Base-by-base conservation (phyloP, 1,284 basidiomycete species). In the Ganoderma leucocontextum region DNA sequence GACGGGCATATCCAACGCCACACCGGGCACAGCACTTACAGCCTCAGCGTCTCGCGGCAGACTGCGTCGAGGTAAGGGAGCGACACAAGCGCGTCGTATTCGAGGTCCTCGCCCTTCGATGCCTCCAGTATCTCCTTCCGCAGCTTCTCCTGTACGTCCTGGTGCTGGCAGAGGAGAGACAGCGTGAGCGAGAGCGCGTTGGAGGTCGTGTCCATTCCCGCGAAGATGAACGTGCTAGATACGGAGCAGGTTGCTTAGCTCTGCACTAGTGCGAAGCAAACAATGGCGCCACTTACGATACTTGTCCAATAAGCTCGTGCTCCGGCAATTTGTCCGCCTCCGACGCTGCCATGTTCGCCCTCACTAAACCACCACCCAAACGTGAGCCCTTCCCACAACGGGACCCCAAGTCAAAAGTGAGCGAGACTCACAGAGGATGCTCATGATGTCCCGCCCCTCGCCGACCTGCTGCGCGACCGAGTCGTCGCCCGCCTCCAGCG, bases 121-220 rank as follows among this genome's bases (percentile, higher is more conserved):
- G 64, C 61, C 29, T 65, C 63, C 67, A 76, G 29, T 15, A 68
- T 60, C 62, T 89, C 90, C 9, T 79, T 77, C 1, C 90, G 84
- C 2, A 95, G 81, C 39, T 79, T 79, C n/a, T 75, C 74, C 77
- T 94, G 93, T 8, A 82, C 80, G 0, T 81, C 80, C 0, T 82
- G 85, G 67, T 86, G 75, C 35, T 80, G 80, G 0, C 87, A 80
- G 15, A 94, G 85, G 29, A 85, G 83, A 74, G 89, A 89, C 1
- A 93, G 79, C 66, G 85, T 86, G 91, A 91, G 94, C 1, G 89
- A 85, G 1, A 91, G 80, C 0, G 89, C 88, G 0, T 86, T 89
- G 0, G 83, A 80, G 8, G 84, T 85, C 3, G 85, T 88, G 73
- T 90, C 88, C 55, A 67, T 70, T 1, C 60, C 87, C 1, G 87